Evolutionary conservation across 176 grass and related monocot genomes (phyloP).

Genomic region (Musa acuminata): DNA sequence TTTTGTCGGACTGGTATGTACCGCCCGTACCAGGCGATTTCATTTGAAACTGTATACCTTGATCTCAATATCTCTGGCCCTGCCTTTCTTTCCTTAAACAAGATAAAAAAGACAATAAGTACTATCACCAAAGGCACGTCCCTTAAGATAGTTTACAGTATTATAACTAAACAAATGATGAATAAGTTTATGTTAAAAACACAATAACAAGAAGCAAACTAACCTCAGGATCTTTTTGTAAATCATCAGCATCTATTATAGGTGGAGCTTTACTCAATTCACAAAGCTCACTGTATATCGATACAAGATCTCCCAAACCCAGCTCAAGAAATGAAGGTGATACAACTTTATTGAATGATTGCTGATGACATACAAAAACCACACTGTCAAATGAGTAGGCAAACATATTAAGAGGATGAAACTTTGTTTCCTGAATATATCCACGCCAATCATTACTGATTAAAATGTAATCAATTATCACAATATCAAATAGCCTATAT

Average conservation of each 20-base stretch:
- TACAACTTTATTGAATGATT: conserved; percentile 82
- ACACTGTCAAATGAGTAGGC: too few species aligned
- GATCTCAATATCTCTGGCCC: too few species aligned
- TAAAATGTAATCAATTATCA: background rate
- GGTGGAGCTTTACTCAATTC: conserved; percentile 59
- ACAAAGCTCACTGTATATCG: conserved; percentile 85
- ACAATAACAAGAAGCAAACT: conserved; percentile 11
- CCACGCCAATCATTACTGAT: background rate
- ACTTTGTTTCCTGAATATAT: background rate
- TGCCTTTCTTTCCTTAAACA: too few species aligned
- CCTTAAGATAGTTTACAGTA: background rate
- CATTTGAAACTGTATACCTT: too few species aligned
- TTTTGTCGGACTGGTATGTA: too few species aligned
- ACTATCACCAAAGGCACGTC: background rate
- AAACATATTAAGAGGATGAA: background rate
- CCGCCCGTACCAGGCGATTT: too few species aligned
- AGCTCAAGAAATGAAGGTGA: conserved; percentile 80
- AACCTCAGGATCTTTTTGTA: conserved; percentile 72
- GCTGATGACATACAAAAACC: conserved; percentile 35
- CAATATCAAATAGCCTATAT: background rate
- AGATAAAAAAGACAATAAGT: too few species aligned
- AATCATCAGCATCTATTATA: conserved; percentile 93
- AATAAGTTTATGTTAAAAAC: background rate
- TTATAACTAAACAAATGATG: background rate
- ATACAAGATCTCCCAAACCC: conserved; percentile 68